Base-by-base conservation (phyloP, 164 flowering plant species). In the Sextonia rubra region DNA sequence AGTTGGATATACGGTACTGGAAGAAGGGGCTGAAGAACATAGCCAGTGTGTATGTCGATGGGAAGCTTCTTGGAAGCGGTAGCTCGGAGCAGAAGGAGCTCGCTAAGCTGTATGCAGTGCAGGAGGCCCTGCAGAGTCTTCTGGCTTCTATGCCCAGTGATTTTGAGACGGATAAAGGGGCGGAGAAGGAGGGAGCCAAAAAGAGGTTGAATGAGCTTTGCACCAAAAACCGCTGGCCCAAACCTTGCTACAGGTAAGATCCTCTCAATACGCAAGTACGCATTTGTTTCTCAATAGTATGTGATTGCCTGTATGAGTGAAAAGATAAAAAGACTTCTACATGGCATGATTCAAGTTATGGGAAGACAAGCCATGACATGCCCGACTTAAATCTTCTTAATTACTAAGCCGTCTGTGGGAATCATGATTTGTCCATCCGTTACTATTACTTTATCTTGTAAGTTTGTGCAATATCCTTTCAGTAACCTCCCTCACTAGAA, bases 41-140 rank as follows among this genome's bases (percentile, higher is more conserved):
- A 68, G 84, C 83, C 12, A 80, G 71, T 76, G 84, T 87, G 2
- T 85, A 47, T 77, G 86, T 88, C 1, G 89, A 85, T 77, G 92
- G 90, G 3, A 69, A 77, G 65, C 77, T 85, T 62, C 30, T 85
- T 30, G 85, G 84, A 14, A 82, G 86, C 1, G 80, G 80, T 9
- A 78, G 76, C 60, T 83, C 87, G 0, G 85, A 86, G 47, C 81
- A 86, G 48, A 88, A 86, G 77, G 89, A 86, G 11, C 77, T 78
- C 64, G 86, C 96, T 3, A 86, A 84, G 83, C 78, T 85, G 30
- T 68, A 65, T 83, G 96, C 89, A 12, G 88, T 86, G 8, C 86
- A 73, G 77, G 80, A 14, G 66, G 87, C 91, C 52, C 68, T 91
- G 75, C 17, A 56, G 55, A 83, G 78, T 73, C 64, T 89, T 58